phyloP scores from a whole-genome alignment of 768 basidiomycete genomes.

The Xerocomus brunneocitrinus region DNA sequence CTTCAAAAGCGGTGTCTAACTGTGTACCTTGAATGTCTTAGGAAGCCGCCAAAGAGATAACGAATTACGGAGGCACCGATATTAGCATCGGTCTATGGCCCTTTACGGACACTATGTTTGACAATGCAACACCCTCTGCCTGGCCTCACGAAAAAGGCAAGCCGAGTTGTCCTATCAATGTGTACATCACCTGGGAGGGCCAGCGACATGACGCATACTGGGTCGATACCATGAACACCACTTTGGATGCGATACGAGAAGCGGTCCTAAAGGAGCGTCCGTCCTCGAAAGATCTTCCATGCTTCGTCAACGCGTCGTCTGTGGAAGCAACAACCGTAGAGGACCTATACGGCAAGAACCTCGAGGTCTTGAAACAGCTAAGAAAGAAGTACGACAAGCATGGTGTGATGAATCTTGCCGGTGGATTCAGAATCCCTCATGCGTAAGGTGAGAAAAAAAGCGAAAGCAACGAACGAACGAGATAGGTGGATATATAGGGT shows the following conservation, averaged over 20 bases:
- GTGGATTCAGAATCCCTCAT: constrained; percentile 18
- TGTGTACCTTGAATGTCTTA: neutral
- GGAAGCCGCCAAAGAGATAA: neutral
- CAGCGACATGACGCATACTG: constrained; percentile 7
- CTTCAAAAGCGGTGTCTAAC: neutral
- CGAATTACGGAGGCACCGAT: neutral
- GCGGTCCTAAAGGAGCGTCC: neutral
- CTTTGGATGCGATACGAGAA: neutral
- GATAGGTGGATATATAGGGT: neutral
- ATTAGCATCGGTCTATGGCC: constrained; percentile 11
- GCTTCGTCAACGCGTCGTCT: constrained; percentile 10
- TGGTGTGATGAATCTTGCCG: constrained; percentile 7
- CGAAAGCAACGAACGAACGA: neutral
- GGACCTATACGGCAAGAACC: constrained; percentile 7
- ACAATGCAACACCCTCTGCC: constrained; percentile 4
- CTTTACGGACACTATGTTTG: constrained; percentile 12
- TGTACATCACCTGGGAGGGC: constrained; percentile 14
- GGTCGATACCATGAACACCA: constrained; percentile 7
- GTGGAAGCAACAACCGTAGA: neutral
- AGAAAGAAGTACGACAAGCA: constrained; percentile 11
- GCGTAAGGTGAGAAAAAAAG: neutral
- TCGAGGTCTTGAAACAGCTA: neutral
- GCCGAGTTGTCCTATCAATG: constrained; percentile 13
- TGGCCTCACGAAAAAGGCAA: constrained; percentile 14
- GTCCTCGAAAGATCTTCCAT: constrained; percentile 1